phyloP scores from a whole-genome alignment of 768 basidiomycete genomes.

The Lactarius hengduanensis region DNA sequence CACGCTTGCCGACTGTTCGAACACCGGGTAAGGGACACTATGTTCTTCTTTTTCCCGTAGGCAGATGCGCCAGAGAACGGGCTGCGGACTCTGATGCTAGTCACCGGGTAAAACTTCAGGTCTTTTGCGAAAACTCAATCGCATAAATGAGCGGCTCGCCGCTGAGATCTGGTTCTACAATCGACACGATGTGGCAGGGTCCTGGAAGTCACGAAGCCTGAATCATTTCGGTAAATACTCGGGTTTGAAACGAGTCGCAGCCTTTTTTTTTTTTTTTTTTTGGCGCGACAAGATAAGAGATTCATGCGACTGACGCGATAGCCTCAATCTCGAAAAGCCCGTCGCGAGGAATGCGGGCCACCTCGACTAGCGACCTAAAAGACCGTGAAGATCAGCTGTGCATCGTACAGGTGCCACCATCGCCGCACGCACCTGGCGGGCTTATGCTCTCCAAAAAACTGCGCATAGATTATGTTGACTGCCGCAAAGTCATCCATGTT shows the following conservation, averaged over 20 bases:
- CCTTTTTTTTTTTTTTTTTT: too few relatives aligned
- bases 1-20: too few relatives aligned
- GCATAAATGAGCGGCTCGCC: not conserved
- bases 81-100: not conserved
- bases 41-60: too few relatives aligned
- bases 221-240: not conserved
- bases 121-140: not conserved
- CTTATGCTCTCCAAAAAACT: slow-evolving; percentile 87
- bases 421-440: slow-evolving; percentile 61
- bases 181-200: not conserved
- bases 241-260: not conserved
- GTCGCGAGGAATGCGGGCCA: slow-evolving; percentile 83
- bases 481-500: slow-evolving; percentile 85
- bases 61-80: too few relatives aligned
- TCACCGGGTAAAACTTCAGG: not conserved
- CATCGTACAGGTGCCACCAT: too few relatives aligned
- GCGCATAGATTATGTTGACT: slow-evolving; percentile 79
- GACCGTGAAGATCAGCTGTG: not conserved
- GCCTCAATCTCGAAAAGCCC: slow-evolving; percentile 92
- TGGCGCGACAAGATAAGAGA: not conserved
- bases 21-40: too few relatives aligned
- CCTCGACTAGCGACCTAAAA: slow-evolving; percentile 74
- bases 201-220: not conserved
- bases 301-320: slow-evolving; percentile 50
- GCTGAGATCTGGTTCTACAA: not conserved